Evolutionary conservation across 2,329 filamentous ascomycete genomes (phyloP).

Genomic region (Karstenula rhodostoma): DNA sequence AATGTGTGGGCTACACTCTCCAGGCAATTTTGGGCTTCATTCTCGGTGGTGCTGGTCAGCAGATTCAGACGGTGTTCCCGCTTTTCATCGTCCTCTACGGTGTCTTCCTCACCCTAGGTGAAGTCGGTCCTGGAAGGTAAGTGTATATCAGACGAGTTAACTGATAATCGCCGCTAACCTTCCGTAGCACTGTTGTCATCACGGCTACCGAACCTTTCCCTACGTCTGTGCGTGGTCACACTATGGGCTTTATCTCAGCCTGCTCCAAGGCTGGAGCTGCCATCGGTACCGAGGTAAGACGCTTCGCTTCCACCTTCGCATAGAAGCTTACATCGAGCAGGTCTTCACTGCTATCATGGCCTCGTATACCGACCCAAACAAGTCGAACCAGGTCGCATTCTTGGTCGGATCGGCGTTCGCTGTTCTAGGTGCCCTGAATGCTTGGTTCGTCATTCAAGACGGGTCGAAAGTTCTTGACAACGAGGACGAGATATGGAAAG

Average conservation of each 20-base stretch:
- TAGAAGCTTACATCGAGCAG: neutral
- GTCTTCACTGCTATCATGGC: slow-evolving; percentile 39
- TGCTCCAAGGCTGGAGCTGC: slow-evolving; percentile 38
- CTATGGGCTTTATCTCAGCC: slow-evolving; percentile 34
- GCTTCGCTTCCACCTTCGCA: no score
- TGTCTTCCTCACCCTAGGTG: slow-evolving; percentile 36
- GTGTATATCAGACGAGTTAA: neutral
- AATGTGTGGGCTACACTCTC: slow-evolving; percentile 33
- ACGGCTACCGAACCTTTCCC: slow-evolving; percentile 37
- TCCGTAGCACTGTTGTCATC: slow-evolving; percentile 25
- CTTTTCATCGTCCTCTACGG: slow-evolving; percentile 42
- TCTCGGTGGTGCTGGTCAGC: slow-evolving; percentile 30
- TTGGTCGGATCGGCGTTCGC: slow-evolving; percentile 36
- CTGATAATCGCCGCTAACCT: neutral
- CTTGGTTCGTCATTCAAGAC: slow-evolving; percentile 42
- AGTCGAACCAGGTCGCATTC: slow-evolving; percentile 37
- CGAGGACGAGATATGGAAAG: slow-evolving; percentile 41
- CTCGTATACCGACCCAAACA: slow-evolving; percentile 29
- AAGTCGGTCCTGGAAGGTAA: slow-evolving; percentile 35
- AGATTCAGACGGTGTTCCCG: slow-evolving; percentile 40
- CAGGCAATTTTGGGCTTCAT: slow-evolving; percentile 37
- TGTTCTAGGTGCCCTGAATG: slow-evolving; percentile 32
- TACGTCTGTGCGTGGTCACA: slow-evolving; percentile 36
- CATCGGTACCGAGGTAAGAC: slow-evolving; percentile 27
- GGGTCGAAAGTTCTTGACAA: slow-evolving; percentile 32